Percentiles rank a stretch among this genome's conserved stretches.
Evolutionary conservation across 768 basidiomycete species (phyloP).

Genomic region (Amanita subjunquillea): DNA sequence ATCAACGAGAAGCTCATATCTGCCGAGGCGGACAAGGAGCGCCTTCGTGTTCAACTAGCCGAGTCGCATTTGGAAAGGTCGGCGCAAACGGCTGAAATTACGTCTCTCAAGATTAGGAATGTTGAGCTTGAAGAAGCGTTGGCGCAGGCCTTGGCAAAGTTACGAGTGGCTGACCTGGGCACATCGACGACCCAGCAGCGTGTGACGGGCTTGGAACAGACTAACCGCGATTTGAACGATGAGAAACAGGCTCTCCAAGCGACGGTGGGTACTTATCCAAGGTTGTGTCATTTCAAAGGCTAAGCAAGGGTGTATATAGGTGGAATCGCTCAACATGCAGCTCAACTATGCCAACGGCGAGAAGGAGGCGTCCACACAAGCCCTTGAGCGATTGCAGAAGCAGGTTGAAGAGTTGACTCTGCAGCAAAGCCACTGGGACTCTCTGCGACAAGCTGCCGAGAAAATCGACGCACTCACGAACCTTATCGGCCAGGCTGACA

Average conservation of each 20-base stretch:
- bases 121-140: constrained; percentile 63
- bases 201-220: constrained; percentile 52
- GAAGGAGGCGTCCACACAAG: constrained; percentile 44
- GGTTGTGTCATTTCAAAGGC: constrained; percentile 7
- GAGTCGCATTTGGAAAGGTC: constrained; percentile 35
- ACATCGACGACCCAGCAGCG: constrained; percentile 50
- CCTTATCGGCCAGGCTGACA: constrained; percentile 52
- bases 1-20: constrained; percentile 49
- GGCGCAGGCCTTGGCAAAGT: constrained; percentile 57
- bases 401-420: constrained; percentile 48
- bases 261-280: constrained; percentile 36
- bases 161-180: constrained; percentile 65
- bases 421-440: constrained; percentile 75
- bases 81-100: constrained; percentile 34
- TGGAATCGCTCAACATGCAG: constrained; percentile 51
- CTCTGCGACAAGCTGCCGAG: constrained; percentile 56
- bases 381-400: constrained; percentile 41
- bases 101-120: constrained; percentile 39
- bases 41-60: constrained; percentile 42
- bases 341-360: constrained; percentile 48
- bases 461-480: constrained; percentile 61
- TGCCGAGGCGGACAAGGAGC: constrained; percentile 58
- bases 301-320: constrained; percentile 24
- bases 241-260: constrained; percentile 49
- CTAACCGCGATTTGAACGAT: constrained; percentile 38